Evolutionary conservation across 495 filamentous ascomycete genomes (phyloP), one percentile per base, ranked within the genome.

Genomic region (Lophiostoma macrostomum): DNA sequence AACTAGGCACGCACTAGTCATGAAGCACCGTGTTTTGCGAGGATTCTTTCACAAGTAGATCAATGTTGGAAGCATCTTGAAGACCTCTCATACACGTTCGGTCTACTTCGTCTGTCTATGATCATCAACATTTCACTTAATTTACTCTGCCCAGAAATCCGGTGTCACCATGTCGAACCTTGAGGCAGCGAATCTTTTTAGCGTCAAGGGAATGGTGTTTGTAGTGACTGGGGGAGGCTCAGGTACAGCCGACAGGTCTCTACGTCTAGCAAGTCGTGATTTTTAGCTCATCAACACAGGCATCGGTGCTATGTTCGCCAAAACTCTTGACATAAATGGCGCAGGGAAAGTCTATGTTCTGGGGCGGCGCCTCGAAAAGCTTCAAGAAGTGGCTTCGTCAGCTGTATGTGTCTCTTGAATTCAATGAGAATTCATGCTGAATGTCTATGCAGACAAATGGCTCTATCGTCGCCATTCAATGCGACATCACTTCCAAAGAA

Each of bases 281-380:
- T 13, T n/a, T 2, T 12, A 12, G 43, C 50, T 53, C 22, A 50
- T 28, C 19, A 3, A 1, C 19, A 13, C 16, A 84, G 83, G 83
- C 5, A 81, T 87, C 55, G 84, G 84, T 13, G 67, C 75, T 1
- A 78, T 76, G 67, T 85, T 87, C 75, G 75, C 85, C 0, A 73
- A 73, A 47, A 81, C 83, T 20, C 76, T 89, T 4, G 82, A 75
- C 3, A 32, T 58, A 41, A 82, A 84, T 57, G 85, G 85, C 8
- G 84, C 85, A 1, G 57, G 72, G 14, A 83, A 81, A 60, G 79
- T 89, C 47, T 89, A 85, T 71, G 79, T 89, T 56, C 63, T 87
- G 29, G 84, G 82, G 16, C 73, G 85, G 4, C 75, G 83, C 14
- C 63, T 71, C 34, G 74, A 78, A 19, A 65, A 74, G 3, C 74